Evolutionary conservation across 208 protist genomes (phyloP), one percentile per base, ranked within the genome.

Genomic region (Endotrypanum monterogeii): DNA sequence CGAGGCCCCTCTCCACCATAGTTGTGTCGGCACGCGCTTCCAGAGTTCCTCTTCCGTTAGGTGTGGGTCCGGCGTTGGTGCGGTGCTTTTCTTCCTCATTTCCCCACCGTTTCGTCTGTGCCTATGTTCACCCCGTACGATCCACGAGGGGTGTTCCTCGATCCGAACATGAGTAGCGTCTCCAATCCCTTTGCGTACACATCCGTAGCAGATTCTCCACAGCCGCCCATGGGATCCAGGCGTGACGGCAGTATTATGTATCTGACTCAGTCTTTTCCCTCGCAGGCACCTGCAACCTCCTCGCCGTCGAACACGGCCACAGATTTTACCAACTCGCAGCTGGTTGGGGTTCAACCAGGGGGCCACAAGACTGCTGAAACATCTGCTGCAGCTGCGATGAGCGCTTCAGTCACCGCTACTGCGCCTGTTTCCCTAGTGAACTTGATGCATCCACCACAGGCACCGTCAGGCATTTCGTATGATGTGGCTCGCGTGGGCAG

Each of bases 251-350:
- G 57, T 48, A 60, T 71, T 62, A 11, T 80, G 9, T 72, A 74
- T 41, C 32, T 80, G 3, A 72, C 73, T 39, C 54, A n/a, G n/a
- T 56, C 58, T n/a, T 71, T 46, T 23, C 68, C 50, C n/a, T 52
- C 30, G 7, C 70, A 55, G n/a, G 32, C 46, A 14, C 52, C 68
- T 25, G 58, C 41, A 55, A 71, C 67, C 48, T n/a, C 70, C 18
- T 75, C 76, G 11, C 52, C 76, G 4, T 80, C 76, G 11, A 80
- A 74, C 55, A 75, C 62, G 54, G 71, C 69, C 3, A 75, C 63
- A 4, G 76, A 80, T 39, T 80, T 68, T n/a, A 41, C 68, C 9
- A 80, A 75, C 56, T 71, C 60, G 30, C 76, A 67, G 23, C 6
- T 74, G 14, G 11, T 71, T 16, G 37, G 56, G 0, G 7, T 60